Conservation (phyloP, 176 grass and related monocot species). For the Aegilops tauschii region DNA sequence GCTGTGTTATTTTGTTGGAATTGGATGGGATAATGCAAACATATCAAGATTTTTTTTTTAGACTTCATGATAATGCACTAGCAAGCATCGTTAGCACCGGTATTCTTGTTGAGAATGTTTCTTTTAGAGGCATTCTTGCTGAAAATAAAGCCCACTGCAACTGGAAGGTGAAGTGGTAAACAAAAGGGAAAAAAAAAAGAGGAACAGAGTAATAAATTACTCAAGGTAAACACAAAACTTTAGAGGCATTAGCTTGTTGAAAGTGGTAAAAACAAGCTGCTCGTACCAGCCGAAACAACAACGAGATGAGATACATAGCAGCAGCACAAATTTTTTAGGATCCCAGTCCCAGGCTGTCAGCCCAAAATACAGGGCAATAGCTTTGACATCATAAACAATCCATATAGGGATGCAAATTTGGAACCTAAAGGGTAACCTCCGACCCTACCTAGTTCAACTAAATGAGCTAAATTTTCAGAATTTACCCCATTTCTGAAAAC, state of each 20-base stretch:
- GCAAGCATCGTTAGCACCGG: neutral
- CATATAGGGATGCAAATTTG: too few relatives aligned
- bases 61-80: neutral
- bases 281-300: neutral
- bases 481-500: too few relatives aligned
- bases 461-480: too few relatives aligned
- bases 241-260: too few relatives aligned
- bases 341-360: neutral
- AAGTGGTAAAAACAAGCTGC: neutral
- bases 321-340: neutral
- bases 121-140: too few relatives aligned
- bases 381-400: neutral
- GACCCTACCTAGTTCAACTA: too few relatives aligned
- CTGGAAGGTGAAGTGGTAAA: neutral
- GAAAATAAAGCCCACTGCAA: neutral
- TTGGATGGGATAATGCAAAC: neutral
- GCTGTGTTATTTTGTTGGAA: neutral
- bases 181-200: too few relatives aligned
- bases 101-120: neutral
- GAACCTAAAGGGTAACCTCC: too few relatives aligned
- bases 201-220: too few relatives aligned
- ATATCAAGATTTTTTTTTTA: too few relatives aligned
- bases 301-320: neutral
- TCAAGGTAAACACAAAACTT: neutral
- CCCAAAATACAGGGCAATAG: neutral